Evolutionary conservation across 192 early-diverging fungal genomes (phyloP).

Genomic region (Entomortierella parvispora): DNA sequence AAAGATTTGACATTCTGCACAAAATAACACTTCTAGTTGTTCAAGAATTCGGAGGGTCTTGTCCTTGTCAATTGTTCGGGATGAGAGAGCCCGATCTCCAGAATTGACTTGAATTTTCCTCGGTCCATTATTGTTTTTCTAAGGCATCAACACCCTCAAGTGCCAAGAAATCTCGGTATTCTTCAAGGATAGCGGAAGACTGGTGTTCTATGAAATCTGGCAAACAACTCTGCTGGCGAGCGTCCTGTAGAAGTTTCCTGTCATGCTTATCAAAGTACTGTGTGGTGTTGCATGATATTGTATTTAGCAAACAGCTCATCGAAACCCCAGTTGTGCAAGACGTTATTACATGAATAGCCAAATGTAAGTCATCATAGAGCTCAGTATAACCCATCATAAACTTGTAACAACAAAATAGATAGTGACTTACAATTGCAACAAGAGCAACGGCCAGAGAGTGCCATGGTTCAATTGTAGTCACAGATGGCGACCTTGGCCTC

Average conservation of each 20-base stretch:
- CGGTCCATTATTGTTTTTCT: conserved; percentile 10
- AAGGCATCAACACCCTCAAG: conserved; percentile 13
- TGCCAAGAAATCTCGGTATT: conserved; percentile 15
- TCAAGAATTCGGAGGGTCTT: conserved; percentile 15
- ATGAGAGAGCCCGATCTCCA: conserved; percentile 3
- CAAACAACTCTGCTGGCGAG: conserved; percentile 16
- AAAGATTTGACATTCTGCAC: too few relatives aligned
- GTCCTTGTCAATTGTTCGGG: neutral
- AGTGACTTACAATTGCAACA: too few relatives aligned
- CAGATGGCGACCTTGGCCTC: too few relatives aligned
- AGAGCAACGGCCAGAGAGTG: too few relatives aligned
- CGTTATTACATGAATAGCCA: conserved; percentile 15
- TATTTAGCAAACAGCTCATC: conserved; percentile 14
- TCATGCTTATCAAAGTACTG: conserved; percentile 8
- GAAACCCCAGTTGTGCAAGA: conserved; percentile 20
- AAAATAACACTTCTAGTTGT: conserved; percentile 18
- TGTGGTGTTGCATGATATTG: conserved; percentile 9
- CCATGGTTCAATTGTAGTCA: too few relatives aligned
- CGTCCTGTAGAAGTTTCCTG: conserved; percentile 15
- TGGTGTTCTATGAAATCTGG: conserved; percentile 17
- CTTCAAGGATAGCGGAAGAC: conserved; percentile 17
- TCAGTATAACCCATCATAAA: neutral
- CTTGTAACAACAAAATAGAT: too few relatives aligned
- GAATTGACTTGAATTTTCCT: conserved; percentile 4
- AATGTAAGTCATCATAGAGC: conserved; percentile 1